These are phyloP conservation scores for Didymellaceae sp. DNA, from an alignment of 2,329 filamentous ascomycete genomes.

Conservation along the genomic window DNA sequence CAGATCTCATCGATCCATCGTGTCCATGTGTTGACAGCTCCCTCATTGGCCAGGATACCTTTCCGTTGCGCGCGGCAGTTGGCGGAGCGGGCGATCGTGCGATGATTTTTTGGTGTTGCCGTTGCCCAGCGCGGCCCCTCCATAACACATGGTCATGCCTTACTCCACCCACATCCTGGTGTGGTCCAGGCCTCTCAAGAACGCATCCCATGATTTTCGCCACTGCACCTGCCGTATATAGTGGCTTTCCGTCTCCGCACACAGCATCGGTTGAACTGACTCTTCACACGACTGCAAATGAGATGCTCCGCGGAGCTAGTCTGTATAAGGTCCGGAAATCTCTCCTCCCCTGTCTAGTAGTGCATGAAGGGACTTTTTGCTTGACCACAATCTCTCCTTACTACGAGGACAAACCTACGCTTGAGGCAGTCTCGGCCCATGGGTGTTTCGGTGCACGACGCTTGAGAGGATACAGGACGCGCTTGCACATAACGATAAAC, in stretches of 20 bases:
- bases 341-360: background rate
- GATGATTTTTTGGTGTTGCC: conserved; percentile 1
- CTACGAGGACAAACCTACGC: conserved; percentile 1
- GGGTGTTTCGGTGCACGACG: background rate
- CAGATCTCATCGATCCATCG: background rate
- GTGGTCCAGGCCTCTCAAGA: background rate
- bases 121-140: background rate
- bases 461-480: background rate
- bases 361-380: background rate
- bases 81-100: background rate
- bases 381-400: background rate
- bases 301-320: background rate
- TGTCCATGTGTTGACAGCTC: background rate
- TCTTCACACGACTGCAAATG: background rate
- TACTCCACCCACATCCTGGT: background rate
- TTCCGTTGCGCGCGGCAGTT: background rate
- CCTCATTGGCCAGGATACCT: background rate
- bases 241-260: conserved; percentile 4
- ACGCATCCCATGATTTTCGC: conserved; percentile 9
- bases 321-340: conserved; percentile 5
- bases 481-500: background rate
- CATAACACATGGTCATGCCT: background rate
- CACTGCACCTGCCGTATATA: conserved; percentile 13
- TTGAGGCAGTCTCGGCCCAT: background rate
- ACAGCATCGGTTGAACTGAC: conserved; percentile 12